These are phyloP conservation scores for Mycena filopes DNA, from an alignment of 768 basidiomycete genomes.

Conservation along the genomic window DNA sequence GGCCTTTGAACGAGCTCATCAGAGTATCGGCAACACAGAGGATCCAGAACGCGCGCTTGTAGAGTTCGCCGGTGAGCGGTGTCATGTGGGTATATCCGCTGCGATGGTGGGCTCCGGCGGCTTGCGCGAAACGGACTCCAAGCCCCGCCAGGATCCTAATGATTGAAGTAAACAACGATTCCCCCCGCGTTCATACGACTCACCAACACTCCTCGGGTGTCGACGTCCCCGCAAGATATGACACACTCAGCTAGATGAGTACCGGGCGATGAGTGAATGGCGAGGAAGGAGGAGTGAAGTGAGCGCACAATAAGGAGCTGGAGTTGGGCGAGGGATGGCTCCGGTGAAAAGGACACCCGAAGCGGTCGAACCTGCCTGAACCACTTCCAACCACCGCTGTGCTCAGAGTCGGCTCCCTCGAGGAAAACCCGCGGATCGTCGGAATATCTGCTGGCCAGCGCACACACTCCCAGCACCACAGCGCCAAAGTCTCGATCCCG, in stretches of 20 bases:
- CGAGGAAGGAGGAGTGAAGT: no score
- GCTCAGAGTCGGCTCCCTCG: slow-evolving; percentile 8
- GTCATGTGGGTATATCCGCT: background rate
- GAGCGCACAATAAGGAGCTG: slow-evolving; percentile 7
- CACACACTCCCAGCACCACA: slow-evolving; percentile 61
- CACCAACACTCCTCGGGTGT: background rate
- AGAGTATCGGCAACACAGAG: slow-evolving; percentile 2
- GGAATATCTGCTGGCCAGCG: slow-evolving; percentile 53
- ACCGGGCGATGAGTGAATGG: background rate
- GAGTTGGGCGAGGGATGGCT: background rate
- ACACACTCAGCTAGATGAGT: background rate
- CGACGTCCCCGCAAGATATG: background rate
- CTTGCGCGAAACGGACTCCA: slow-evolving; percentile 13
- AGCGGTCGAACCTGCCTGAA: slow-evolving; percentile 2
- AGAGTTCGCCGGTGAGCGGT: background rate
- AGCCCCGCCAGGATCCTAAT: slow-evolving; percentile 3
- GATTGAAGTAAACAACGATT: background rate
- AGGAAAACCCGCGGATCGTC: slow-evolving; percentile 55
- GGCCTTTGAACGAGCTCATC: slow-evolving; percentile 2
- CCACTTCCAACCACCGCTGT: slow-evolving; percentile 18
- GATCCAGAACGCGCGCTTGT: slow-evolving; percentile 17
- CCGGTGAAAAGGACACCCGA: background rate
- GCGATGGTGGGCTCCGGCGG: background rate
- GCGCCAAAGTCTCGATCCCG: slow-evolving; percentile 55
- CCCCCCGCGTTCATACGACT: no score